Percentiles rank a stretch among this genome's conserved stretches.
Conservation (phyloP, 768 basidiomycete species). For the Mycena albidolilacea region DNA sequence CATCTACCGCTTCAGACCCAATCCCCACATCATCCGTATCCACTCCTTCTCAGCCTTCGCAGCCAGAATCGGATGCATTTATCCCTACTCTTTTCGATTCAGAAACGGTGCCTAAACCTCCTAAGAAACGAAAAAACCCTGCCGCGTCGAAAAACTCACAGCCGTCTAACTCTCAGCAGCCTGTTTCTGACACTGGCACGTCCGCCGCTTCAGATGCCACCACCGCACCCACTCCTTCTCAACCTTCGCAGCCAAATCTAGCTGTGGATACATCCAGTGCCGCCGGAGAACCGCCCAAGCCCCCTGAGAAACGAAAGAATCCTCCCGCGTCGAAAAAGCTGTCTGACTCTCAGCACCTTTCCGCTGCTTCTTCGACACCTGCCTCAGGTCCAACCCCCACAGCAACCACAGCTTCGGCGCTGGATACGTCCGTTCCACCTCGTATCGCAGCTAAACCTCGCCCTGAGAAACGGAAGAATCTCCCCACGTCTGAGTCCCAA, state of each 20-base stretch:
- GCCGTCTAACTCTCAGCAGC: too few relatives aligned
- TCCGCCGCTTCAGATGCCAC: background rate
- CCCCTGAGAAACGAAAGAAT: constrained; percentile 16
- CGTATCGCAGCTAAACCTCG: constrained; percentile 61
- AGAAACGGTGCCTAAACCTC: constrained; percentile 60
- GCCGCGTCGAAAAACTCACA: background rate
- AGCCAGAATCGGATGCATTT: too few relatives aligned
- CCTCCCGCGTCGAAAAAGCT: background rate
- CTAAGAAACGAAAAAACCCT: constrained; percentile 18
- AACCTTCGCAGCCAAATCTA: background rate
- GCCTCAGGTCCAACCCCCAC: too few relatives aligned
- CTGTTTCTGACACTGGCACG: background rate
- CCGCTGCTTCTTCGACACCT: too few relatives aligned
- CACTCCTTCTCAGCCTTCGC: too few relatives aligned
- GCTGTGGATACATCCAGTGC: background rate
- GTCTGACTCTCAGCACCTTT: too few relatives aligned
- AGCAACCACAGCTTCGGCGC: too few relatives aligned
- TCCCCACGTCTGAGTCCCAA: background rate
- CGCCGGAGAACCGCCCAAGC: constrained; percentile 1
- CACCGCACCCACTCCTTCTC: background rate
- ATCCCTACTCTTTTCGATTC: too few relatives aligned
- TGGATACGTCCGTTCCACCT: too few relatives aligned
- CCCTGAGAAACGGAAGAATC: constrained; percentile 41
- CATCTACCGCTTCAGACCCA: too few relatives aligned
- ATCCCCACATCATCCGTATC: too few relatives aligned